Conservation (phyloP, 495 filamentous ascomycete species). For the Pseudoneurospora amorphoporcata region DNA sequence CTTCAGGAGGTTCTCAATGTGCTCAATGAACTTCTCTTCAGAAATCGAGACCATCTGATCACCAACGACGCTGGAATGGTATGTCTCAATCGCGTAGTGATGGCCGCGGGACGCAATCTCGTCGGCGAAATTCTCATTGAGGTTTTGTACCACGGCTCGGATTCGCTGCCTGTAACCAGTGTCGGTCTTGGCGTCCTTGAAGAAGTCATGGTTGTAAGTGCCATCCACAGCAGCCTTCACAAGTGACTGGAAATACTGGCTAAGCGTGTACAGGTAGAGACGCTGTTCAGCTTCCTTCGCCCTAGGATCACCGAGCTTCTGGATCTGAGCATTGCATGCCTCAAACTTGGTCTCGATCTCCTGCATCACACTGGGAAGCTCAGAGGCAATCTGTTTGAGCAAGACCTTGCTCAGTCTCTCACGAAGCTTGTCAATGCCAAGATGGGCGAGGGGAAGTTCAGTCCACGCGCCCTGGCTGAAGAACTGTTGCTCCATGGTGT, state of each 20-base stretch:
- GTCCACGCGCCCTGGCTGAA: conserved; percentile 36
- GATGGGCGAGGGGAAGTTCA: conserved; percentile 9
- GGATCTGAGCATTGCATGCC: conserved; percentile 24
- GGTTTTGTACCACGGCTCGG: conserved; percentile 48
- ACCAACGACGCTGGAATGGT: conserved; percentile 13
- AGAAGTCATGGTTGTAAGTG: conserved; percentile 47
- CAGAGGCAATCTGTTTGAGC: conserved; percentile 40
- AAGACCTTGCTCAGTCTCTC: conserved; percentile 47
- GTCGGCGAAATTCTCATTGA: conserved; percentile 46
- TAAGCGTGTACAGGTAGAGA: conserved; percentile 41
- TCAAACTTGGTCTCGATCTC: conserved; percentile 40
- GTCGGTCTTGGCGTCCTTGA: conserved; percentile 31
- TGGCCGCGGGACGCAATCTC: conserved; percentile 39
- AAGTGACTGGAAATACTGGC: conserved; percentile 38
- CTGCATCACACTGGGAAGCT: conserved; percentile 48
- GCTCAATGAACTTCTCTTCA: conserved; percentile 17
- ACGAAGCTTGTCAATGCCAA: conserved; percentile 41
- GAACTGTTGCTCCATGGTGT: conserved; percentile 31
- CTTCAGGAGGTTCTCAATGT: conserved; percentile 23
- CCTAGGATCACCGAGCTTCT: conserved; percentile 40
- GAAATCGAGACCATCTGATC: conserved; percentile 1
- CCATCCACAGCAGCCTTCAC: conserved; percentile 45
- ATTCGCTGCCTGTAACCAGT: conserved; percentile 41
- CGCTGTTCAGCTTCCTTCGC: conserved; percentile 39
- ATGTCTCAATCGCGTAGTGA: conserved; percentile 9